Conservation (phyloP, 768 basidiomycete species). For the Lactarius deliciosus region DNA sequence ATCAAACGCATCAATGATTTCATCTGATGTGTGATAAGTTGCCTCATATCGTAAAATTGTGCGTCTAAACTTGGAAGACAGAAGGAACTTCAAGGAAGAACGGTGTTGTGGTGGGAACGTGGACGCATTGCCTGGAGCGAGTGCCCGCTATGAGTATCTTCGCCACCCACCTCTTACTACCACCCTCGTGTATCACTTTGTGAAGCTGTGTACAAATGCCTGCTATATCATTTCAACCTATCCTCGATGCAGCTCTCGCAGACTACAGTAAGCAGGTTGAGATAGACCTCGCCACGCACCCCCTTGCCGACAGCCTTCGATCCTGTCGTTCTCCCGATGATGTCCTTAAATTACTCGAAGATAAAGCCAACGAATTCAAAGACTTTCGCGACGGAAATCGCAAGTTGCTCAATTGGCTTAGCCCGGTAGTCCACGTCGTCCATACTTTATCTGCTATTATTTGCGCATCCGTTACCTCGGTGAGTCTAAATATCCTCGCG, state of each 20-base stretch:
- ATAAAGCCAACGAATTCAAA: background rate
- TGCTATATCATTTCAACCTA: background rate
- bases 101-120: no score
- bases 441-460: no score
- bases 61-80: no score
- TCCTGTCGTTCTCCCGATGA: background rate
- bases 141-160: no score
- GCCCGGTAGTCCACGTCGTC: background rate
- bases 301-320: background rate
- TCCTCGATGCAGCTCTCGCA: background rate
- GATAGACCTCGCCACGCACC: background rate
- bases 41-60: no score
- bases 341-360: background rate
- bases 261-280: background rate
- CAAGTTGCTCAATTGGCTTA: background rate
- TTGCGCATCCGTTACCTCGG: background rate
- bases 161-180: no score
- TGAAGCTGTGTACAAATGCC: no score
- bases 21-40: no score
- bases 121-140: no score
- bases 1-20: no score
- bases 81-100: no score
- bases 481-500: background rate
- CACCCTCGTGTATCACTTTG: no score
- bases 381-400: background rate